Percentiles rank a stretch among this genome's conserved stretches.
Evolutionary conservation across 2,329 filamentous ascomycete species (phyloP).

Genomic region (Phialophora tarda): DNA sequence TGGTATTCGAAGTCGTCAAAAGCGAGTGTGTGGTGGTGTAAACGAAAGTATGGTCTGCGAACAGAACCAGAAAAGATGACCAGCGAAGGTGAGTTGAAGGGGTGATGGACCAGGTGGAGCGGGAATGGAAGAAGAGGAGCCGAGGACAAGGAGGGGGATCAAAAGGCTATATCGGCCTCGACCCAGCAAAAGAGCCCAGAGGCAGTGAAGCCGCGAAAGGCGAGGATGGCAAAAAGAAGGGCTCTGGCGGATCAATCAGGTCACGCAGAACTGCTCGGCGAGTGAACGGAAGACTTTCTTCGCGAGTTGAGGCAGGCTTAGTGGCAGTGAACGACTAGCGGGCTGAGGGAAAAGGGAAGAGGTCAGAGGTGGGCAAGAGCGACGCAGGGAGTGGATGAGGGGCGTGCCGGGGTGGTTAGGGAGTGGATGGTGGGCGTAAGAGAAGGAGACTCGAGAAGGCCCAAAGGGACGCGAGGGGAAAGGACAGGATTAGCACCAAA

Average conservation of each 20-base stretch:
- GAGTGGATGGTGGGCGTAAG: constrained; percentile 5
- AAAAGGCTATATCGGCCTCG: constrained; percentile 39
- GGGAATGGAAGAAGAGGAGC: constrained; percentile 33
- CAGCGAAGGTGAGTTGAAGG: constrained; percentile 34
- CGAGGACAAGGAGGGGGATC: constrained; percentile 32
- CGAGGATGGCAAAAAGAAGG: constrained; percentile 21
- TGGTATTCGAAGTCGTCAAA: constrained; percentile 33
- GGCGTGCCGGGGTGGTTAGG: constrained; percentile 18
- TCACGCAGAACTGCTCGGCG: constrained; percentile 31
- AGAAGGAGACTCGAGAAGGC: not conserved
- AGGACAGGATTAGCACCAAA: constrained; percentile 32
- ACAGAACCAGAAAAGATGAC: constrained; percentile 37
- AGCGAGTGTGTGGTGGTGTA: constrained; percentile 37
- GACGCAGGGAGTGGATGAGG: constrained; percentile 24
- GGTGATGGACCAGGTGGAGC: constrained; percentile 33
- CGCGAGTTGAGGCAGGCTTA: constrained; percentile 33
- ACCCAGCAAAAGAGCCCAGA: constrained; percentile 17
- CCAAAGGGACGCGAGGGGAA: constrained; percentile 10
- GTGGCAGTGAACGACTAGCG: constrained; percentile 37
- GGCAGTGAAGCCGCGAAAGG: constrained; percentile 14
- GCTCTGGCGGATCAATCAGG: constrained; percentile 27
- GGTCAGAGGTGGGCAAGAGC: constrained; percentile 6
- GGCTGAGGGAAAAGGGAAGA: constrained; percentile 26
- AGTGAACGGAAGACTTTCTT: constrained; percentile 27
- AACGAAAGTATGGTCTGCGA: constrained; percentile 42